Percentiles rank a stretch among this genome's conserved stretches.
Conservation (phyloP, 2,329 filamentous ascomycete species). For the Lizonia empirigonia region DNA sequence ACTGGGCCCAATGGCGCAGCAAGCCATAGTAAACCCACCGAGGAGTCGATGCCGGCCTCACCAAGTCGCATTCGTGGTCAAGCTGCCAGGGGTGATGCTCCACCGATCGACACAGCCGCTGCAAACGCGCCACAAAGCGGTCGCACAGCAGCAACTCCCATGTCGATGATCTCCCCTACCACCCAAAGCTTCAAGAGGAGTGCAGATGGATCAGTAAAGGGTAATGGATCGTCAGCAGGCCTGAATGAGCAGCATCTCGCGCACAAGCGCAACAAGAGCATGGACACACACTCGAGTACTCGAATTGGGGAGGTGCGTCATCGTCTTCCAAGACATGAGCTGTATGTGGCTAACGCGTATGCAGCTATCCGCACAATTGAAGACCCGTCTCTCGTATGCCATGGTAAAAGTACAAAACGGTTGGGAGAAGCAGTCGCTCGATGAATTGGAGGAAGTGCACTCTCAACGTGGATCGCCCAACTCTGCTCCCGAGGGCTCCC, state of each 20-base stretch:
- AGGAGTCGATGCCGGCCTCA: slow-evolving; percentile 39
- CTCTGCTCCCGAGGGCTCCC: slow-evolving; percentile 59
- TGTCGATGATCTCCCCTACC: slow-evolving; percentile 49
- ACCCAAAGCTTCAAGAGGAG: slow-evolving; percentile 70
- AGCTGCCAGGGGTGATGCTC: slow-evolving; percentile 22
- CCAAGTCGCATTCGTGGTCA: slow-evolving; percentile 59
- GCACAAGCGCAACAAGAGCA: slow-evolving; percentile 75
- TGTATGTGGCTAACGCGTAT: slow-evolving; percentile 33
- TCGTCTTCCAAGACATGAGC: slow-evolving; percentile 5
- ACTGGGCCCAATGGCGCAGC: slow-evolving; percentile 32
- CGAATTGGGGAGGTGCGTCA: slow-evolving; percentile 77
- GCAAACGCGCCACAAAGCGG: slow-evolving; percentile 35
- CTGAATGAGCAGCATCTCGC: slow-evolving; percentile 44
- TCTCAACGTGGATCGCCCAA: slow-evolving; percentile 71
- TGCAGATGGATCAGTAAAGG: slow-evolving; percentile 72
- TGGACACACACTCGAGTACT: slow-evolving; percentile 65
- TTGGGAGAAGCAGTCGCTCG: slow-evolving; percentile 79
- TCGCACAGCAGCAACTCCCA: slow-evolving; percentile 48
- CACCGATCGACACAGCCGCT: slow-evolving; percentile 33
- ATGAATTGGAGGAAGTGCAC: slow-evolving; percentile 76
- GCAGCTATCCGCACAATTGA: slow-evolving; percentile 78
- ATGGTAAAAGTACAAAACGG: slow-evolving; percentile 90
- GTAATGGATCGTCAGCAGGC: slow-evolving; percentile 28
- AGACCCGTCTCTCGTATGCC: slow-evolving; percentile 85
- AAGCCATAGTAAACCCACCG: slow-evolving; percentile 53